These are phyloP conservation scores for Lodderomyces pseudojiufengensis DNA, from an alignment of 1,139 yeast species.

Conservation along the genomic window DNA sequence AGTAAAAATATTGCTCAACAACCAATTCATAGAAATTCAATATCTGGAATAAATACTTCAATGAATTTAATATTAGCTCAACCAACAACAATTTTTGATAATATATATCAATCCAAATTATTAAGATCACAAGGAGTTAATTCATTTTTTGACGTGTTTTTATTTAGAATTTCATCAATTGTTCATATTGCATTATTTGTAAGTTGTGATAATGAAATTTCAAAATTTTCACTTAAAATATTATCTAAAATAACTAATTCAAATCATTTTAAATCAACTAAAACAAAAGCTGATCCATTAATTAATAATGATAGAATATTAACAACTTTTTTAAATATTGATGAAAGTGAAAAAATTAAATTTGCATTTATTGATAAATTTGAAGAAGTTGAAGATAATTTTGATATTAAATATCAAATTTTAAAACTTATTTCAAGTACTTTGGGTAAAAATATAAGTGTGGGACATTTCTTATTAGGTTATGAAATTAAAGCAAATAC, in stretches of 20 bases:
- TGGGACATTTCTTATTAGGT: conserved; percentile 77
- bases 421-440: conserved; percentile 56
- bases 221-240: conserved; percentile 51
- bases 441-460: conserved; percentile 45
- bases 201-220: conserved; percentile 53
- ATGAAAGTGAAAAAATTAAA: conserved; percentile 67
- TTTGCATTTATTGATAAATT: conserved; percentile 72
- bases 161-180: conserved; percentile 64
- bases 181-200: conserved; percentile 71
- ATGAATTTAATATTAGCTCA: conserved; percentile 26
- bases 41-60: conserved; percentile 24
- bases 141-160: conserved; percentile 66
- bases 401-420: conserved; percentile 54
- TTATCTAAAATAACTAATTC: conserved; percentile 51
- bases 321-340: conserved; percentile 68
- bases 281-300: conserved; percentile 31
- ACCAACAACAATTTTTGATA: conserved; percentile 44
- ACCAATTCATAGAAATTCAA: conserved; percentile 10
- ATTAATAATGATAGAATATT: conserved; percentile 62
- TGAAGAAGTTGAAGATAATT: conserved; percentile 36
- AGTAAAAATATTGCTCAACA: conserved; percentile 14
- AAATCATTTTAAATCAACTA: conserved; percentile 37
- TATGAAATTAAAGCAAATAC: conserved; percentile 42
- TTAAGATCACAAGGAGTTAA: conserved; percentile 60
- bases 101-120: conserved; percentile 46